Evolutionary conservation across 148 eudicot genomes (phyloP).

Genomic region (Chenopodium berlandieri): DNA sequence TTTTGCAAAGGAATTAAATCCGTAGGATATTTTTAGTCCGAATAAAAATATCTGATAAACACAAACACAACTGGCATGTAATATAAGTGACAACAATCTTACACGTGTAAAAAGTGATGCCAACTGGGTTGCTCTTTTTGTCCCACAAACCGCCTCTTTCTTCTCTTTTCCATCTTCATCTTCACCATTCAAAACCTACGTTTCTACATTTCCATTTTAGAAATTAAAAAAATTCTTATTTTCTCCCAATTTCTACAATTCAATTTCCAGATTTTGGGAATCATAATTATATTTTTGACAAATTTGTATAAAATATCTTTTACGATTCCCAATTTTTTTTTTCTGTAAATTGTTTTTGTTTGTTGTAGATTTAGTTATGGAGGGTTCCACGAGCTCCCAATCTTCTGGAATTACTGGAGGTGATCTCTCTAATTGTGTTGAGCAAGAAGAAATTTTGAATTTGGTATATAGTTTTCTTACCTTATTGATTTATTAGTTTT

Average conservation of each 20-base stretch:
- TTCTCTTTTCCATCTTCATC: background rate
- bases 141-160: constrained; percentile 22
- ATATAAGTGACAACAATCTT: background rate
- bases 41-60: constrained; percentile 2
- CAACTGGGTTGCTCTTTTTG: constrained; percentile 32
- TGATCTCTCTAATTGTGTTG: constrained; percentile 20
- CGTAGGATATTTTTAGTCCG: background rate
- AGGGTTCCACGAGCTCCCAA: constrained; percentile 24
- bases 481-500: background rate
- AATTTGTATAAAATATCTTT: too few relatives aligned
- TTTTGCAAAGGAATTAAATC: background rate
- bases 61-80: constrained; percentile 21
- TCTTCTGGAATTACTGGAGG: constrained; percentile 26
- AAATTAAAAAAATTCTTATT: background rate
- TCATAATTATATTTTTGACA: too few relatives aligned
- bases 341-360: background rate
- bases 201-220: too few relatives aligned
- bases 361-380: background rate
- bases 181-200: background rate
- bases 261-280: background rate
- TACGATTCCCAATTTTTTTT: background rate
- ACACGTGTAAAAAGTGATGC: constrained; percentile 34
- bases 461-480: constrained; percentile 16
- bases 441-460: constrained; percentile 33
- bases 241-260: background rate